A percentile compares a stretch with the other conserved stretches of the same genome.
Evolutionary conservation across 78 protist species (phyloP).

Genomic region (Mastigamoeba balamuthi): DNA sequence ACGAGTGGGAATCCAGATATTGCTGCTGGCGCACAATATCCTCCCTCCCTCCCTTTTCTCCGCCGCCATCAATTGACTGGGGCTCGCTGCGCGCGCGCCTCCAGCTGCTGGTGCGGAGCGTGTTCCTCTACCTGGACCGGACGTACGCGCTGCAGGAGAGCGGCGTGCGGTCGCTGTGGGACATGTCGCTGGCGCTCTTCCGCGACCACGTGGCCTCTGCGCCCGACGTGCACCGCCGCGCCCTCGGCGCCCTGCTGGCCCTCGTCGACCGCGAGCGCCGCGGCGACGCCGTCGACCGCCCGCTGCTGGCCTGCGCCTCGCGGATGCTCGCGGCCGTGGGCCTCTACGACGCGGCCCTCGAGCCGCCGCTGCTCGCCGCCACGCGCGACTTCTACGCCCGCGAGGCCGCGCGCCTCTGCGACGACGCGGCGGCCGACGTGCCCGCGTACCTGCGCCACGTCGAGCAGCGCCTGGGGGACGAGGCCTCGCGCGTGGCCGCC

Average conservation of each 20-base stretch:
- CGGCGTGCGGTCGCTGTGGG: slow-evolving; percentile 20
- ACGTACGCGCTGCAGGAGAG: slow-evolving; percentile 49
- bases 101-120: slow-evolving; percentile 48
- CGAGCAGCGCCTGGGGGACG: slow-evolving; percentile 40
- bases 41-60: too few relatives aligned
- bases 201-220: neutral
- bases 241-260: slow-evolving; percentile 19
- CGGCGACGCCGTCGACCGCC: slow-evolving; percentile 51
- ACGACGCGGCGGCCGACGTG: neutral
- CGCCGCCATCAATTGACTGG: too few relatives aligned
- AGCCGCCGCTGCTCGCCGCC: slow-evolving; percentile 32
- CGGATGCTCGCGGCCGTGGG: slow-evolving; percentile 35
- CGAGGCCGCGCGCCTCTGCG: slow-evolving; percentile 7
- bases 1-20: too few relatives aligned
- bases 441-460: slow-evolving; percentile 56
- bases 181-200: slow-evolving; percentile 66
- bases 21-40: too few relatives aligned
- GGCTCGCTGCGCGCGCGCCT: too few relatives aligned
- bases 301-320: slow-evolving; percentile 16
- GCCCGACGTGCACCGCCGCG: slow-evolving; percentile 16
- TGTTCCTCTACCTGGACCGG: slow-evolving; percentile 76
- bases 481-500: slow-evolving; percentile 25
- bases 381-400: slow-evolving; percentile 39
- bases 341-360: slow-evolving; percentile 25
- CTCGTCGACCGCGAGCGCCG: slow-evolving; percentile 51